Conservation (phyloP, 2,329 filamentous ascomycete species). For the Keithomyces neogunnii region DNA sequence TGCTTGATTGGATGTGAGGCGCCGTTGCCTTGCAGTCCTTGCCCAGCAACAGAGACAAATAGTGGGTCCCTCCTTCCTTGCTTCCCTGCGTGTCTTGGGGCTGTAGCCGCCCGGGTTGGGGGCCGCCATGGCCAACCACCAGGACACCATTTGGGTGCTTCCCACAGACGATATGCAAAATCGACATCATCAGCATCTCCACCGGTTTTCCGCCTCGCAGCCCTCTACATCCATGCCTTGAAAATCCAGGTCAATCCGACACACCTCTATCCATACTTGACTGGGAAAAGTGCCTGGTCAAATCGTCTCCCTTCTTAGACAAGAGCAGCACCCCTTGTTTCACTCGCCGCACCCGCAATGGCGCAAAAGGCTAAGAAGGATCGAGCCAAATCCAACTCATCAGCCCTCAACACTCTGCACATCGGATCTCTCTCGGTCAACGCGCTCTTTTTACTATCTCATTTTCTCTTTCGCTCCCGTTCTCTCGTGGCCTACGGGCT, state of each 20-base stretch:
- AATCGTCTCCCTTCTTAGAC: background rate
- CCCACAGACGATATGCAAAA: background rate
- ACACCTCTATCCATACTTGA: background rate
- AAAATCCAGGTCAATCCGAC: background rate
- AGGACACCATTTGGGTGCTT: background rate
- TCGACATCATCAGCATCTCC: background rate
- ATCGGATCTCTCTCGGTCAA: constrained; percentile 67
- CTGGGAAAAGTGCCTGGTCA: too few relatives aligned
- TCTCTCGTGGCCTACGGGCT: constrained; percentile 61
- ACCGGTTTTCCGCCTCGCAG: background rate
- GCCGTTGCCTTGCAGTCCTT: constrained; percentile 1
- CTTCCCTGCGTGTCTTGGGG: background rate
- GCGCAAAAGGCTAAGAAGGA: constrained; percentile 57
- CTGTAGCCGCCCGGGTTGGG: background rate
- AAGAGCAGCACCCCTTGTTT: background rate
- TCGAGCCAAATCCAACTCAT: constrained; percentile 67
- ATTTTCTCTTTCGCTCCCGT: constrained; percentile 57
- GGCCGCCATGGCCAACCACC: background rate
- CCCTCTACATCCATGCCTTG: background rate
- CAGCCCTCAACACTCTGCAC: constrained; percentile 74
- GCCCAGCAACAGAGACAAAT: constrained; percentile 11
- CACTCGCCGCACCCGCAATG: constrained; percentile 29
- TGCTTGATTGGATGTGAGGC: constrained; percentile 11
- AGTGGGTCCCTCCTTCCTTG: constrained; percentile 1
- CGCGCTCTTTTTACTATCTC: constrained; percentile 62